Conservation (phyloP, 208 protist species). For the Wallacemonas rigidus region DNA sequence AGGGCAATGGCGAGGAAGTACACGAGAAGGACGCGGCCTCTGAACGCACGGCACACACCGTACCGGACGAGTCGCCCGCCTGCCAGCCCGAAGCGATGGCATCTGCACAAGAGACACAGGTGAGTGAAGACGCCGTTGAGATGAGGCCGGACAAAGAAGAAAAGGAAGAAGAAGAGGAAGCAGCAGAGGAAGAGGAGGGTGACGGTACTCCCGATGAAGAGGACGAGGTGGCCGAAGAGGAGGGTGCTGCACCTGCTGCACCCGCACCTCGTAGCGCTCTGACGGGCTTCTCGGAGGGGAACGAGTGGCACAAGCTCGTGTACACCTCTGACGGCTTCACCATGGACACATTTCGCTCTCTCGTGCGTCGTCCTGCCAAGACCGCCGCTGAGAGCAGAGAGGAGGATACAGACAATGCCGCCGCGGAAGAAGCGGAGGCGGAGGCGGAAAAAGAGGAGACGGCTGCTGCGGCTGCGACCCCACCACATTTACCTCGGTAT, state of each 20-base stretch:
- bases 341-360: slow-evolving; percentile 17
- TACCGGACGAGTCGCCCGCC: no score
- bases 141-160: not conserved
- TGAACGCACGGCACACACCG: no score
- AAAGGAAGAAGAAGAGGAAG: not conserved
- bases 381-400: not conserved
- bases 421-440: not conserved
- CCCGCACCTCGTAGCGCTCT: not conserved
- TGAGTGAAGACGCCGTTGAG: not conserved
- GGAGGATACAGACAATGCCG: not conserved
- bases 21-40: no score
- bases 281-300: slow-evolving; percentile 10
- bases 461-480: not conserved
- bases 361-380: slow-evolving; percentile 5
- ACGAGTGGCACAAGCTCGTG: slow-evolving; percentile 13
- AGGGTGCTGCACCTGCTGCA: not conserved
- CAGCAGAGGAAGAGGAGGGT: slow-evolving; percentile 13
- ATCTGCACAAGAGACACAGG: no score
- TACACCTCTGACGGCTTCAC: slow-evolving; percentile 13
- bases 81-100: no score
- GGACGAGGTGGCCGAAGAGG: not conserved
- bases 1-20: no score
- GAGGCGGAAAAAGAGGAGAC: not conserved
- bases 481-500: not conserved
- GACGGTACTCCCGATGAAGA: not conserved